These are phyloP conservation scores for Globisporangium emineosum DNA, from an alignment of 352 stramenopile species.

Conservation along the genomic window DNA sequence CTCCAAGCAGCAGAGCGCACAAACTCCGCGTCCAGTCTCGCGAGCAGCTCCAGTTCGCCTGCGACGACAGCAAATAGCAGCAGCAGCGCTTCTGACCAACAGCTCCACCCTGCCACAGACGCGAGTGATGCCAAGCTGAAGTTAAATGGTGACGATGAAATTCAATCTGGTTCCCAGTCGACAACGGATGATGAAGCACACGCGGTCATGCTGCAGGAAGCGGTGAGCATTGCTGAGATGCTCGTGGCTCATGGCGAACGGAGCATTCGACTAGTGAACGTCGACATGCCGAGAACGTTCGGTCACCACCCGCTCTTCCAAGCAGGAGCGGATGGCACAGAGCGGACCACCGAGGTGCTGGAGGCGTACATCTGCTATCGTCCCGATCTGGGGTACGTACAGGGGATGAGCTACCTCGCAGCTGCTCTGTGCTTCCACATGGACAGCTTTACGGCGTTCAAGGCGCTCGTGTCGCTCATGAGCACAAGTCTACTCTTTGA, in stretches of 20 bases:
- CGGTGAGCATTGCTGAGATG: conserved; percentile 74
- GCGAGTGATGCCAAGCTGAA: neutral
- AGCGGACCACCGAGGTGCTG: conserved; percentile 74
- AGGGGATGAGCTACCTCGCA: conserved; percentile 88
- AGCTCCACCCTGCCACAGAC: neutral
- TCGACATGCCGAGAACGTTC: conserved; percentile 86
- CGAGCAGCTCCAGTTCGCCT: conserved; percentile 17
- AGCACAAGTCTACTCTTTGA: conserved; percentile 85
- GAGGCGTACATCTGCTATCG: conserved; percentile 87
- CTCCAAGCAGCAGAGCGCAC: conserved; percentile 9
- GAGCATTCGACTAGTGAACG: conserved; percentile 78
- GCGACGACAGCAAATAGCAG: conserved; percentile 7
- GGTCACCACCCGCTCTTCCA: conserved; percentile 80
- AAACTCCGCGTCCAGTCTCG: conserved; percentile 11
- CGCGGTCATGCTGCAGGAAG: conserved; percentile 50
- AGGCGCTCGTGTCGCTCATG: conserved; percentile 76
- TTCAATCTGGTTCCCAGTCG: neutral
- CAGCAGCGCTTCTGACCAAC: conserved; percentile 10
- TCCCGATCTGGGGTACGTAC: conserved; percentile 80
- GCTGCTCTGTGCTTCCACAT: conserved; percentile 84
- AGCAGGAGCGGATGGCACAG: conserved; percentile 60
- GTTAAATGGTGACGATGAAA: conserved; percentile 7
- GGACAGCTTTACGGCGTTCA: conserved; percentile 87
- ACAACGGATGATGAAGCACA: neutral
- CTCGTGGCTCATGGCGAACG: conserved; percentile 76